Conservation (phyloP, 1,284 basidiomycete genomes). For the Agaricales sp. region DNA sequence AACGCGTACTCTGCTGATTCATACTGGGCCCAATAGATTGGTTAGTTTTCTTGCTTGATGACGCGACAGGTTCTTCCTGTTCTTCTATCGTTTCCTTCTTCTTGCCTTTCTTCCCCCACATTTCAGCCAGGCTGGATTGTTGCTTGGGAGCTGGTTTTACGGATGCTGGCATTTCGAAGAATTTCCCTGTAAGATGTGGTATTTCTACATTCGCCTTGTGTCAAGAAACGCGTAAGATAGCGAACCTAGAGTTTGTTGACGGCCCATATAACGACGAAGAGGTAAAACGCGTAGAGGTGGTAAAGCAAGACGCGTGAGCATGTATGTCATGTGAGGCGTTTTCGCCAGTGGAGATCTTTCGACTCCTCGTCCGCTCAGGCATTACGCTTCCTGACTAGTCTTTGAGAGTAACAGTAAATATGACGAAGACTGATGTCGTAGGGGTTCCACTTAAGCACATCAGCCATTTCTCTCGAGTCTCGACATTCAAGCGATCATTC, state of each 20-base stretch:
- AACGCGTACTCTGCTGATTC: no score
- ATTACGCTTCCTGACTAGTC: background rate
- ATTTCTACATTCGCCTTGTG: slow-evolving; percentile 8
- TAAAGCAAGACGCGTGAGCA: background rate
- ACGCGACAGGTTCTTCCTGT: no score
- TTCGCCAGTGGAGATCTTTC: background rate
- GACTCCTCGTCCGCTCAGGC: background rate
- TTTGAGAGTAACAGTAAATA: background rate
- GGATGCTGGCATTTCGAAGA: slow-evolving; percentile 60
- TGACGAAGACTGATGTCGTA: slow-evolving; percentile 1
- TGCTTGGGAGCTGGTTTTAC: slow-evolving; percentile 52
- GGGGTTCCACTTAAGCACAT: no score
- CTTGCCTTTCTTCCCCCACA: slow-evolving; percentile 53
- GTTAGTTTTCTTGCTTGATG: no score
- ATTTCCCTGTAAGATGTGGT: slow-evolving; percentile 37
- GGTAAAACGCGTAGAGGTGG: background rate
- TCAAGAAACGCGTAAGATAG: slow-evolving; percentile 2
- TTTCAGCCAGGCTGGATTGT: slow-evolving; percentile 60
- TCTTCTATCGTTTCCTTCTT: no score
- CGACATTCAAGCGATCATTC: no score
- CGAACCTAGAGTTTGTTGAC: slow-evolving; percentile 66
- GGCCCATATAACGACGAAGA: slow-evolving; percentile 32
- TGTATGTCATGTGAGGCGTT: slow-evolving; percentile 1
- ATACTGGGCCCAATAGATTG: no score
- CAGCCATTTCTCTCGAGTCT: no score